A percentile compares a stretch with the other conserved stretches of the same genome.
Conservation (phyloP, 2,329 filamentous ascomycete genomes). For the Botrytis squamosa region DNA sequence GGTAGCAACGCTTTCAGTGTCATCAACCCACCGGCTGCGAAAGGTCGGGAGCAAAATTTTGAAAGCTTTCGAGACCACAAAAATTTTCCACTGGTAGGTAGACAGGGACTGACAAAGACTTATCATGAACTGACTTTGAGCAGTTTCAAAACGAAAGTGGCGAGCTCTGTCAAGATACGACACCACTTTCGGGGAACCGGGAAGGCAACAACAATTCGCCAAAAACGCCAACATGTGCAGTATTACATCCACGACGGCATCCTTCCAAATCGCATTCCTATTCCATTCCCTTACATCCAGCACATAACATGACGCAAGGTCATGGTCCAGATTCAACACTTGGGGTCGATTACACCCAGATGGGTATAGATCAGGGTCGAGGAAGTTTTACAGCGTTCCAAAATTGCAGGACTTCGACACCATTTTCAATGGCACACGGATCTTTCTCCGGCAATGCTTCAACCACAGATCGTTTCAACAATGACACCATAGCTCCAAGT, state of each 20-base stretch:
- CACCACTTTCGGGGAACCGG: constrained; percentile 15
- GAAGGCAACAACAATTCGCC: constrained; percentile 12
- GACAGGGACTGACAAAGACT: background rate
- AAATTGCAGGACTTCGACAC: constrained; percentile 22
- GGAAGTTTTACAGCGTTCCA: constrained; percentile 31
- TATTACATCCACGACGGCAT: constrained; percentile 24
- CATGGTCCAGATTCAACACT: constrained; percentile 29
- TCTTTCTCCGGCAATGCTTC: constrained; percentile 19
- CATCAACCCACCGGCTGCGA: constrained; percentile 24
- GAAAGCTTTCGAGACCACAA: constrained; percentile 31
- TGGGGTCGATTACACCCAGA: constrained; percentile 30
- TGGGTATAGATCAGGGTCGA: constrained; percentile 24
- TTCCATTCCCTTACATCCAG: constrained; percentile 26
- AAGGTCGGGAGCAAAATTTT: constrained; percentile 31
- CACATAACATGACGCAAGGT: constrained; percentile 5
- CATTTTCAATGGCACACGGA: constrained; percentile 21
- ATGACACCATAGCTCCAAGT: constrained; percentile 23
- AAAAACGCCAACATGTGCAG: constrained; percentile 23
- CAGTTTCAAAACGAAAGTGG: constrained; percentile 29
- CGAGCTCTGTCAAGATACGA: constrained; percentile 30
- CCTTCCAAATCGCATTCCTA: constrained; percentile 14
- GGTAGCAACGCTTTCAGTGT: constrained; percentile 36
- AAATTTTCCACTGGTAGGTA: constrained; percentile 29
- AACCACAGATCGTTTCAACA: constrained; percentile 18
- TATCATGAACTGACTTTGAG: constrained; percentile 22